Base-by-base conservation (phyloP, 2,329 filamentous ascomycete genomes). In the Exophiala mesophila region DNA sequence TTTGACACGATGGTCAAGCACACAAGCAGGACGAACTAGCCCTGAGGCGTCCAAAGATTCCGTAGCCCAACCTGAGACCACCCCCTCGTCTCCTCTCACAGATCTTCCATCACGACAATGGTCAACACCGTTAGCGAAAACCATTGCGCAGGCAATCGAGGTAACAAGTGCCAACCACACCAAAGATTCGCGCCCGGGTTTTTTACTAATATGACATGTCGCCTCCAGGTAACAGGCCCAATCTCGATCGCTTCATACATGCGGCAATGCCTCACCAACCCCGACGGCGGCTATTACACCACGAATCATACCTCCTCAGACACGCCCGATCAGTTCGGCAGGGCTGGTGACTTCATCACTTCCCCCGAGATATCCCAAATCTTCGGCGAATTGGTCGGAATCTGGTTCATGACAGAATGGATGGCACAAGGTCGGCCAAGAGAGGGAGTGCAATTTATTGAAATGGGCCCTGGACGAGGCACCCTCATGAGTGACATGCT, bases 371-470 rank as follows among this genome's bases (percentile, higher is more conserved):
- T 98, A 56, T 96, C 89, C 1, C 92, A 97, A 62, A 77, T 97
- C 9, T 98, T 98, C 66, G 92, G 92, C 17, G 92, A 98, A 67
- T 74, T 98, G 19, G 73, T 97, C 43, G 92, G 88, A 3, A 78
- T 98, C 55, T 98, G 92, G 92, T 82, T 95, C 49, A 83, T 97
- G 38, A 82, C 90, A 30, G 92, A 98, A 72, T 98, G 92, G 90
- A 85, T 97, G 63, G 83, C 85, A 29, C 92, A 98, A 63, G 89
- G 88, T 12, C 76, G 74, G 47, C 84, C 78, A 41, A 78, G 70
- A 47, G 72, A 76, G 20, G 87, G 86, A 18, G 81, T 96, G 12
- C 84, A 96, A 61, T 72, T 98, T 52, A 88, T 98, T 59, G 92
- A 98, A 65, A 81, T 97, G 54, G 92, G 92, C 0, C 92, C 92